These are phyloP conservation scores for Russula compacta DNA, from an alignment of 768 basidiomycete species.

Conservation along the genomic window DNA sequence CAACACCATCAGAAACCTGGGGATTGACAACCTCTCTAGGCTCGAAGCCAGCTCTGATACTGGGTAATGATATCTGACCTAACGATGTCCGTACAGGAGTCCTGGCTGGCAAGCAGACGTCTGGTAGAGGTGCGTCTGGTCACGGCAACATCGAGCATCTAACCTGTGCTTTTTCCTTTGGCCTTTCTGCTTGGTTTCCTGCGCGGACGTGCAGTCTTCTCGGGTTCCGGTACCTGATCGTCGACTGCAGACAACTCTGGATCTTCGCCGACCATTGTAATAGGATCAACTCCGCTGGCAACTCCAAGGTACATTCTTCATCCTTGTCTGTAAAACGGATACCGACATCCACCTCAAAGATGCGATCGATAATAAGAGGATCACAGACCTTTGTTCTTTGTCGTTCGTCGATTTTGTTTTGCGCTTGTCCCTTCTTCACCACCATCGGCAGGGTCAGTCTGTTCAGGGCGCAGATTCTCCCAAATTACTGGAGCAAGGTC, in stretches of 20 bases:
- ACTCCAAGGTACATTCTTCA: background rate
- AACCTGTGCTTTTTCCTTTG: background rate
- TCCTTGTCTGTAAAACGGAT: background rate
- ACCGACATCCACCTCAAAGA: background rate
- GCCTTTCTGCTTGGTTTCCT: background rate
- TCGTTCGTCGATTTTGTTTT: background rate
- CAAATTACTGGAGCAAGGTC: conserved; percentile 53
- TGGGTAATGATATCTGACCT: too few relatives aligned
- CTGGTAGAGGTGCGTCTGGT: too few relatives aligned
- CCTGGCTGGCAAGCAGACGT: too few relatives aligned
- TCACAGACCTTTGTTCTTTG: conserved; percentile 2
- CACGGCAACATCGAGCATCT: background rate
- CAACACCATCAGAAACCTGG: too few relatives aligned
- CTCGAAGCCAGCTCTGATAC: too few relatives aligned
- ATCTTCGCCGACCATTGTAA: background rate
- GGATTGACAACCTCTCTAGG: too few relatives aligned
- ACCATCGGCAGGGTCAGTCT: background rate
- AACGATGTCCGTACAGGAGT: too few relatives aligned
- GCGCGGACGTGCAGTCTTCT: background rate
- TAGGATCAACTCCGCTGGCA: background rate
- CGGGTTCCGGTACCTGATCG: background rate
- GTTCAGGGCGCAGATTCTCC: conserved; percentile 31
- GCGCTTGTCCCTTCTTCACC: background rate
- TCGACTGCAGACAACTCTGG: background rate
- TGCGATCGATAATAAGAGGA: background rate